Percentiles rank a stretch among this genome's conserved stretches.
Conservation (phyloP, 345 rosid genomes). For the Pelargonium nanum region DNA sequence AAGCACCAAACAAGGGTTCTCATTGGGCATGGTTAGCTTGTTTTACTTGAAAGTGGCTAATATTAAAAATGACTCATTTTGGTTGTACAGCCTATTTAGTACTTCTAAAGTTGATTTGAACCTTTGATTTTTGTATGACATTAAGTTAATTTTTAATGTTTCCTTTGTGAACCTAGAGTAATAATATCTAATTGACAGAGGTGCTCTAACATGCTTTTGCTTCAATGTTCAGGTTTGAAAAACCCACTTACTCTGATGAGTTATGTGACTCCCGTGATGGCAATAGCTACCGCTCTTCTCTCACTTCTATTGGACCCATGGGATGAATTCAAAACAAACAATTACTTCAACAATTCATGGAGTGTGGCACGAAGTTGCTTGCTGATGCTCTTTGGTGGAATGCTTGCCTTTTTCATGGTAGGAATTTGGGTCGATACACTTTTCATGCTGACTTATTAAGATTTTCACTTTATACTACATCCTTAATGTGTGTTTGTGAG, state of each 20-base stretch:
- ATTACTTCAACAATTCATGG: conserved; percentile 69
- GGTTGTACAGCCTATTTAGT: neutral
- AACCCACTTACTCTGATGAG: conserved; percentile 86
- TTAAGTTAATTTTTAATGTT: too few species aligned
- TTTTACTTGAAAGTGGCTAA: too few species aligned
- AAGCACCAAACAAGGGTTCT: neutral
- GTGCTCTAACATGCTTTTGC: conserved; percentile 1
- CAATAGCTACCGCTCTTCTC: conserved; percentile 63
- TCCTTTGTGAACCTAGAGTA: too few species aligned
- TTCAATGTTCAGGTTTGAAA: conserved; percentile 60
- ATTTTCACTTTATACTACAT: neutral
- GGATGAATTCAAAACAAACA: conserved; percentile 57
- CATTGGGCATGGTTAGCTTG: neutral
- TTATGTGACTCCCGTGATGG: conserved; percentile 83
- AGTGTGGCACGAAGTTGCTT: conserved; percentile 77
- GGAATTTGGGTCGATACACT: conserved; percentile 10
- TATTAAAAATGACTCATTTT: neutral
- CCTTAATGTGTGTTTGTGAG: neutral
- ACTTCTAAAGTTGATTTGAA: neutral
- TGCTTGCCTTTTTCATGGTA: conserved; percentile 93
- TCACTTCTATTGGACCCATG: conserved; percentile 92
- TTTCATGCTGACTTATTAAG: conserved; percentile 2
- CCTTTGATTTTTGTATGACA: neutral
- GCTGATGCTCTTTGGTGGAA: conserved; percentile 92
- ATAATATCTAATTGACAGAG: neutral